Base-by-base conservation (phyloP, 1,284 basidiomycete species). In the Apiotrichum siamense region DNA sequence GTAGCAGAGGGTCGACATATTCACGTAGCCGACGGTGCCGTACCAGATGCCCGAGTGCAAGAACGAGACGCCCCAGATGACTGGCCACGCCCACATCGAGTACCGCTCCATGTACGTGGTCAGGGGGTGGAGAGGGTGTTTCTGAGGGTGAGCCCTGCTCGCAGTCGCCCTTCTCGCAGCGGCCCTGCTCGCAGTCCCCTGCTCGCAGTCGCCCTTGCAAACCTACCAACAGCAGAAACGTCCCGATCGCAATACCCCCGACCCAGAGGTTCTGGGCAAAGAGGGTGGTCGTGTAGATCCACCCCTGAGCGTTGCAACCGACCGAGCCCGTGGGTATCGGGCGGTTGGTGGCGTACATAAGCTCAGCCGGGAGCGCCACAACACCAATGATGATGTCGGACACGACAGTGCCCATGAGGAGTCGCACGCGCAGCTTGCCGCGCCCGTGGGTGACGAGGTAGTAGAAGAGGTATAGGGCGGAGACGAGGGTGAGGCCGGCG, bases 231-330 rank as follows among this genome's bases (percentile, higher is more conserved):
- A 73, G 59, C 20, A 65, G 54, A 42, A 62, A 69, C 2, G 71
- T 73, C 2, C 67, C 62, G 18, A 69, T 39, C 15, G 67, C 69
- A n/a, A 72, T 67, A 17, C 44, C 38, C 27, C 70, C 37, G 17
- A 69, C 70, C 67, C 68, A 72, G 3, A 70, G 46, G 53, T 72
- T 67, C 50, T 73, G 71, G 4, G 63, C 63, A 49, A 70, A 70
- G 1, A 73, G 50, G 10, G 66, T 53, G 1, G 55, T 27, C 12
- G 66, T 69, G 38, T 69, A 49, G 26, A 70, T 11, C 49, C 69
- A 70, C 2, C 58, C 71, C 2, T 45, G 32, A 18, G 55, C 63
- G 42, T 65, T 55, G 40, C 69, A 73, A 23, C 52, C 54, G 5
- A 27, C 21, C 4, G 56, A 55, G 0, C 65, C 66, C 3, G 62